Percentiles rank a stretch among this genome's conserved stretches.
phyloP scores from a whole-genome alignment of 441 rosid genomes.

The Brassica hybrid region DNA sequence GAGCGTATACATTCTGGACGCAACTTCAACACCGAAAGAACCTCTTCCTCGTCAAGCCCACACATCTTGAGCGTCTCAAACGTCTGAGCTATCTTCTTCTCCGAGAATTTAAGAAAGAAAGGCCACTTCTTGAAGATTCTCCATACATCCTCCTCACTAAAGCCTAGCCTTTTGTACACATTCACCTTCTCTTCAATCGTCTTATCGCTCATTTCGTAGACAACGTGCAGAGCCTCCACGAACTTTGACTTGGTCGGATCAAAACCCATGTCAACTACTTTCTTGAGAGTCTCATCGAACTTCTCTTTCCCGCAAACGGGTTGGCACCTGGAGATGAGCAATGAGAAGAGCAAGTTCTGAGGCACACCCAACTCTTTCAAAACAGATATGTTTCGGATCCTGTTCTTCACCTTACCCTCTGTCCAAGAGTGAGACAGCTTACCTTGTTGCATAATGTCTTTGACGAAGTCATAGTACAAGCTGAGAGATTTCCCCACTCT shows the following conservation, averaged over 20 bases:
- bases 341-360: constrained; percentile 15
- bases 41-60: constrained; percentile 44
- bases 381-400: constrained; percentile 35
- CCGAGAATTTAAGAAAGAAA: constrained; percentile 39
- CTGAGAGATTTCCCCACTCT: constrained; percentile 12
- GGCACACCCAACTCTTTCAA: constrained; percentile 44
- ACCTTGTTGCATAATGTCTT: constrained; percentile 23
- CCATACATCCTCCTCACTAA: constrained; percentile 41
- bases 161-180: constrained; percentile 39
- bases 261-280: constrained; percentile 40
- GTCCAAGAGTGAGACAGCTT: constrained; percentile 16
- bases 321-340: constrained; percentile 27
- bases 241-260: constrained; percentile 30
- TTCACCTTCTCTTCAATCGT: constrained; percentile 32
- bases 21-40: constrained; percentile 37
- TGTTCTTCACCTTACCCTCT: constrained; percentile 19
- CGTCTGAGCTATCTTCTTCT: constrained; percentile 34
- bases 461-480: constrained; percentile 25
- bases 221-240: constrained; percentile 32
- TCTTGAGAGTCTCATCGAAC: constrained; percentile 27
- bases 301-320: constrained; percentile 23
- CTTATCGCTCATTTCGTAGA: constrained; percentile 11
- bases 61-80: constrained; percentile 30
- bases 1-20: constrained; percentile 39
- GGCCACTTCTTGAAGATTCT: constrained; percentile 46